Base-by-base conservation (phyloP, 495 filamentous ascomycete species). In the Daldinia decipiens region DNA sequence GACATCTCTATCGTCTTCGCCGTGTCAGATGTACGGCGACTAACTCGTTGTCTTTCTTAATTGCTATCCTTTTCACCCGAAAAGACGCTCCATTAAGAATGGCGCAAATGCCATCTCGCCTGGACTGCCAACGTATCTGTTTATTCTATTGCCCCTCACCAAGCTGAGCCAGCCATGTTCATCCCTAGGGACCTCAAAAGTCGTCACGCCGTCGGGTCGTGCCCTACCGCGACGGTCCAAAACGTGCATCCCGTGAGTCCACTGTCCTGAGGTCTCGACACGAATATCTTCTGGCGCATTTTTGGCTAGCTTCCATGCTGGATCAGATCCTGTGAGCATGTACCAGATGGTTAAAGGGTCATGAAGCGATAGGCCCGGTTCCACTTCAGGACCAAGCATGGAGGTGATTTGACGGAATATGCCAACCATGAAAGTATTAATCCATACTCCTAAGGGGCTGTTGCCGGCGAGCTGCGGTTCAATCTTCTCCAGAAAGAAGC, bases 291-390 rank as follows among this genome's bases (percentile, higher is more conserved):
- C 81, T 19, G 79, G 83, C 65, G 80, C 77, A 11, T 77, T 67
- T 21, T 81, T 77, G 27, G 81, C 67, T 21, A 77, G 24, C 75
- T 80, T 83, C 86, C 86, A 88, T 13, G 78, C 79, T 13, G 83
- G 80, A 40, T 83, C 77, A 54, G 83, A 80, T 38, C 78, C 77
- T 0, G 89, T 89, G 45, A 96, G 78, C 74, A 92, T 89, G 75
- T 96, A 96, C 92, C 93, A 98, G 5, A 98, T 83, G 65, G 88
- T 91, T 24, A 97, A 79, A 9, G 95, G 94, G 75, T 99, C 95
- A 73, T 99, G 95, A 70, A 99, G 79, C 62, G 87, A 88, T 21
- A 98, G 79, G 29, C 85, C 85, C 1, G 87, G 86, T 39, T 85
- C 77, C 36, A 74, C 82, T 29, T 86, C 88, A 2, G 83, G 82